Evolutionary conservation across 305 asterid genomes (phyloP).

Genomic region (Fraxinus velutina): DNA sequence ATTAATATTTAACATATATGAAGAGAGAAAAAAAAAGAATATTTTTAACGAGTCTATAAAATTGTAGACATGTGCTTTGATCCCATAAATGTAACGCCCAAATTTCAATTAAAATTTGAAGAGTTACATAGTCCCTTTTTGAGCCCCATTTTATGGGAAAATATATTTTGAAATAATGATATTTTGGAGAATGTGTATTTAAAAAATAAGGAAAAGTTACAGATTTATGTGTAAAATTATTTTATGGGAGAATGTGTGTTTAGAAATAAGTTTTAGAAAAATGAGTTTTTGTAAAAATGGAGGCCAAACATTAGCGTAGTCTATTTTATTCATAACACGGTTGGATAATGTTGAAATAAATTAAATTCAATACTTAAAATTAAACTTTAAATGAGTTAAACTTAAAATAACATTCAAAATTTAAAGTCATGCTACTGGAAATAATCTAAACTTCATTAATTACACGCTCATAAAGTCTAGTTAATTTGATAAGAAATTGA

Average conservation of each 20-base stretch:
- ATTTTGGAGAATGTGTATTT: background rate
- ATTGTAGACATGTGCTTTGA: background rate
- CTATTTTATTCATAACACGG: background rate
- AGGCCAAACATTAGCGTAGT: background rate
- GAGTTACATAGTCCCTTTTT: background rate
- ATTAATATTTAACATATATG: background rate
- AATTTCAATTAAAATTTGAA: background rate
- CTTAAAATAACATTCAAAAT: background rate
- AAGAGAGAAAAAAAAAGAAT: background rate
- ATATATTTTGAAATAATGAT: background rate
- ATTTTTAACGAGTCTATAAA: background rate
- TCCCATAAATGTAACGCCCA: background rate
- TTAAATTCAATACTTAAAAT: background rate
- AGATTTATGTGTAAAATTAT: background rate
- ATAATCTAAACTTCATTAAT: background rate
- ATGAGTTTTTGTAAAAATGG: background rate
- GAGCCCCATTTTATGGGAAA: background rate
- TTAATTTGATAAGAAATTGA: background rate
- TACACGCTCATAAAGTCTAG: background rate
- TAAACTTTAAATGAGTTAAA: background rate
- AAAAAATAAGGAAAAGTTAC: background rate
- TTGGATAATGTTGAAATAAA: background rate
- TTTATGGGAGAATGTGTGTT: background rate
- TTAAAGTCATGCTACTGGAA: background rate
- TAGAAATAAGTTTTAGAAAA: background rate